Evolutionary conservation across 2,329 filamentous ascomycete genomes (phyloP), one percentile per base, ranked within the genome.

Genomic region (Xylariaceae sp.): DNA sequence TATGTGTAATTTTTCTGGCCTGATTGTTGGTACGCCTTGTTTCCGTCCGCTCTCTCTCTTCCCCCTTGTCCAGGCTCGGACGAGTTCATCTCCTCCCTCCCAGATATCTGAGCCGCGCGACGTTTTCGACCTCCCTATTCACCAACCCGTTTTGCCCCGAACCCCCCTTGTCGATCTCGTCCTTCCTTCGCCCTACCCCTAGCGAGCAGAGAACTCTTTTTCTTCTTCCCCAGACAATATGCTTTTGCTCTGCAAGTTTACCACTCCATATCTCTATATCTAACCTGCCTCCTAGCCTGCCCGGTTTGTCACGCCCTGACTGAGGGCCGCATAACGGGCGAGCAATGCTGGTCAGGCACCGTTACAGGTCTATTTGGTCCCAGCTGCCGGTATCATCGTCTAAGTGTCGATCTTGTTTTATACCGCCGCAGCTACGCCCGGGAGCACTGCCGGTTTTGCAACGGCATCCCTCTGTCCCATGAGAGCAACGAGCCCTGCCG

Each of bases 401-500:
- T 45, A 6, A 4, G 3, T 1, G 26, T 48, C 3, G 3, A 43
- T 11, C n/a, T 55, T 29, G 19, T 43, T 6, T 1, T 51, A 5
- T 4, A 43, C 9, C 6, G n/a, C 4, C 6, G 6, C 37, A 39
- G 37, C 37, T 11, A 8, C 9, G 4, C 3, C 6, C 8, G 9
- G 4, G 37, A 39, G 4, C 37, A 9, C 8, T 55, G 53, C 41
- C 45, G 45, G 8, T 41, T 40, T 32, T 55, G 54, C 32, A 37
- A 37, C 32, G 54, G 54, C 8, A 30, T 3, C 6, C 11, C 7
- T 1, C 45, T 6, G 41, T n/a, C 54, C 40, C 6, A 1, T 8
- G 45, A 48, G 11, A 26, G 1, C 44, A 19, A 37, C 39, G 8
- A 5, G 1, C 30, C 1, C 35, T 3, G 19, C 11, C 3, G 3